Base-by-base conservation (phyloP, 345 rosid species). In the Dovyalis caffra region DNA sequence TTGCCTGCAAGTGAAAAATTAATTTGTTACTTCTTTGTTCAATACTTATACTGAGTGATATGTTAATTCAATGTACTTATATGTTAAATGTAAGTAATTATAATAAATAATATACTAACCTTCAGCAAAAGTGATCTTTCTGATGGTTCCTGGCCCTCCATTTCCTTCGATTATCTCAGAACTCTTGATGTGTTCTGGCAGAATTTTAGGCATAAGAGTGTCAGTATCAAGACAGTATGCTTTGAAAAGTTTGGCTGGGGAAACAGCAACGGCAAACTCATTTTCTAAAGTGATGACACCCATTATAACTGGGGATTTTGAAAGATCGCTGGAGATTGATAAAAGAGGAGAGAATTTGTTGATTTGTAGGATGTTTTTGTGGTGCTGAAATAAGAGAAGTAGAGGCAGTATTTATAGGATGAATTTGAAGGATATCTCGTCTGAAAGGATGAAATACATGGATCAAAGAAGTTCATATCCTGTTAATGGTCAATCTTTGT, bases 81-180 rank as follows among this genome's bases (percentile, higher is more conserved):
- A n/a, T 16, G 7, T 18, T 5, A 18, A 47, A 1, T 47, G 20
- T 0, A 47, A 47, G n/a, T 18, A 18, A 20, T 6, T 18, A 18
- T 18, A 49, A 49, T 8, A 18, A 5, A 5, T 16, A 18, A 18
- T 47, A 43, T 18, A 64, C 67, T 32, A 31, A 18, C 67, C 67
- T 28, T 64, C 37, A 16, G 12, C 4, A 18, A 32, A 64, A 64
- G 67, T 64, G 12, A 64, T 29, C 40, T 64, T 64, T 5, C 67
- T 64, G 40, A 64, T 64, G 67, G 66, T 14, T 63, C 66, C 66
- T 0, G 35, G 35, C 35, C 66, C 66, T 29, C 66, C 66, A 63
- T 63, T 18, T 28, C 67, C 67, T 64, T 64, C 67, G 4, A 64
- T 32, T 7, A 31, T 29, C 26, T 64, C 43, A 0, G n/a, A 11